These are phyloP conservation scores for Litchi chinensis DNA, from an alignment of 345 rosid species.

Conservation along the genomic window DNA sequence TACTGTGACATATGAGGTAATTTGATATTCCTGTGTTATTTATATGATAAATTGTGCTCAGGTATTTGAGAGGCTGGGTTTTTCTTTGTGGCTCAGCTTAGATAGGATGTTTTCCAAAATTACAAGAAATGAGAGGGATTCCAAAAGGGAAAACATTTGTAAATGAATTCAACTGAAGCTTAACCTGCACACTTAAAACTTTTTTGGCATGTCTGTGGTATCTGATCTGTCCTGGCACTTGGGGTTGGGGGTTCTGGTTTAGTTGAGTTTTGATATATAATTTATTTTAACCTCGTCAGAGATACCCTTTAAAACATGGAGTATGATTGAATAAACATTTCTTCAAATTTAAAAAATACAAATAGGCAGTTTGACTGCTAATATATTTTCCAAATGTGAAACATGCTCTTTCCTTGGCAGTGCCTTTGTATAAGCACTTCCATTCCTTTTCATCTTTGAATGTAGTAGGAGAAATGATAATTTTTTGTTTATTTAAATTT, in stretches of 20 bases:
- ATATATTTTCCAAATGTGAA: background rate
- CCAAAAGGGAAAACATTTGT: conserved; percentile 7
- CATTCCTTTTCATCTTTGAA: background rate
- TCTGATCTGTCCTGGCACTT: background rate
- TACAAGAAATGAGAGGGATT: background rate
- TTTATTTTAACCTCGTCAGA: background rate
- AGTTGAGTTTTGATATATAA: background rate
- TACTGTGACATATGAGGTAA: conserved; percentile 74
- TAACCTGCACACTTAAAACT: background rate
- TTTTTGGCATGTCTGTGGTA: background rate
- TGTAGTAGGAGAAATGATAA: too few relatives aligned
- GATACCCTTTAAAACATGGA: background rate
- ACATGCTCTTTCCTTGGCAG: background rate
- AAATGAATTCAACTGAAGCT: conserved; percentile 2
- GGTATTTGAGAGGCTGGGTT: conserved; percentile 8
- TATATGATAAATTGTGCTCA: background rate
- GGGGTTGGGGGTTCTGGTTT: background rate
- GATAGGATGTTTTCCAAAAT: conserved; percentile 7
- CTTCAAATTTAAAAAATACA: background rate
- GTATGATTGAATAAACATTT: background rate
- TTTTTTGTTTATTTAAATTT: too few relatives aligned
- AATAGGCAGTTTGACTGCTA: conserved; percentile 3
- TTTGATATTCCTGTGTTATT: conserved; percentile 14
- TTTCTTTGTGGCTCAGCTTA: conserved; percentile 9
- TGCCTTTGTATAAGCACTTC: background rate